Conservation (phyloP, 2,329 filamentous ascomycete species). For the Parasarocladium wereldwijsianum region DNA sequence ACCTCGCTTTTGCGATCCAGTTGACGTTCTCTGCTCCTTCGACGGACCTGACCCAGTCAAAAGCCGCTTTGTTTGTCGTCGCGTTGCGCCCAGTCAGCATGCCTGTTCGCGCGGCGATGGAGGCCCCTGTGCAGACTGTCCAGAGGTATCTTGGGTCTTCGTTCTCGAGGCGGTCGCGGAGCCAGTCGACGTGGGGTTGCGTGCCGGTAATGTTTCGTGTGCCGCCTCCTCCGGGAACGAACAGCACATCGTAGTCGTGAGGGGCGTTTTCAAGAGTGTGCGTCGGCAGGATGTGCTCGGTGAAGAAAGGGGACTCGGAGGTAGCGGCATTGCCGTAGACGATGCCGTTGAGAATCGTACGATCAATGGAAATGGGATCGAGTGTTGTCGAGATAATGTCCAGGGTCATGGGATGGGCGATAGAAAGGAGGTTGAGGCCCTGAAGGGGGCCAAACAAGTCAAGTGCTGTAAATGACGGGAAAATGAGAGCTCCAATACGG, state of each 20-base stretch:
- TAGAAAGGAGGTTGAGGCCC: slow-evolving; percentile 23
- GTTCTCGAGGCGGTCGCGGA: slow-evolving; percentile 10
- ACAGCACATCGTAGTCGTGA: slow-evolving; percentile 30
- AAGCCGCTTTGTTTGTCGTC: slow-evolving; percentile 47
- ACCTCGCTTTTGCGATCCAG: slow-evolving; percentile 40
- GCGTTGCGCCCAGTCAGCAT: slow-evolving; percentile 42
- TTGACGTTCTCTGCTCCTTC: slow-evolving; percentile 26
- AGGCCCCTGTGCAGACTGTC: slow-evolving; percentile 50
- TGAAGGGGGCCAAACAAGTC: slow-evolving; percentile 29
- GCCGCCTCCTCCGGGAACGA: slow-evolving; percentile 39
- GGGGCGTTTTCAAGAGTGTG: slow-evolving; percentile 24
- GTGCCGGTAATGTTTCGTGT: slow-evolving; percentile 15
- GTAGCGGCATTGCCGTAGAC: slow-evolving; percentile 4
- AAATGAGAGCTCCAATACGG: slow-evolving; percentile 12
- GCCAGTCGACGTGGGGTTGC: slow-evolving; percentile 25
- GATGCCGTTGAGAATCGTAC: slow-evolving; percentile 5
- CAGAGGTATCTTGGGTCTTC: slow-evolving; percentile 4
- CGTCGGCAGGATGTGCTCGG: slow-evolving; percentile 9
- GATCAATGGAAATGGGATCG: slow-evolving; percentile 19
- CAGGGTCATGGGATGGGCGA: slow-evolving; percentile 17
- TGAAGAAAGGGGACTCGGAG: slow-evolving; percentile 4
- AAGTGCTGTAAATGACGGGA: slow-evolving; percentile 24
- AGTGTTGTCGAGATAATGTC: slow-evolving; percentile 22
- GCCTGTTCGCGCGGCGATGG: slow-evolving; percentile 39
- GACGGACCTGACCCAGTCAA: slow-evolving; percentile 8